A percentile compares a stretch with the other conserved stretches of the same genome.
Conservation (phyloP, 2,329 filamentous ascomycete genomes). For the Samsoniella hepiali region DNA sequence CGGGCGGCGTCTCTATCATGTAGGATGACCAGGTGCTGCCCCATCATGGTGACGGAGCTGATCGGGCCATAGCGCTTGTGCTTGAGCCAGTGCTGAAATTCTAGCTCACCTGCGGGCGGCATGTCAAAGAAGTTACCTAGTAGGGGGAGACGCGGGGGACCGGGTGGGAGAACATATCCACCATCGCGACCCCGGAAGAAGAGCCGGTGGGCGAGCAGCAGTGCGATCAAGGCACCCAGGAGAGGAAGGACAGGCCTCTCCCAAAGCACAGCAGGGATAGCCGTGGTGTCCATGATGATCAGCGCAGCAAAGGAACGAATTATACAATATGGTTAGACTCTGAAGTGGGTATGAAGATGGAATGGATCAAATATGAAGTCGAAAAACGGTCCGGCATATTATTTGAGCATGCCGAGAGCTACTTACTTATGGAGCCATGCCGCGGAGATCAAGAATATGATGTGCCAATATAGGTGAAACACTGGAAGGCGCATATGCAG, state of each 20-base stretch:
- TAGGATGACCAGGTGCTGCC: slow-evolving; percentile 38
- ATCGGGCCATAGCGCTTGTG: slow-evolving; percentile 31
- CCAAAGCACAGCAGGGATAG: neutral
- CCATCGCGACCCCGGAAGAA: neutral
- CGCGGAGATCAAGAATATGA: too few relatives aligned
- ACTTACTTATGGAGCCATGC: too few relatives aligned
- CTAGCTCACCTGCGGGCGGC: slow-evolving; percentile 31
- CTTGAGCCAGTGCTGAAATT: slow-evolving; percentile 34
- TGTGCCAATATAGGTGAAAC: too few relatives aligned
- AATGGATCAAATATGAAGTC: too few relatives aligned
- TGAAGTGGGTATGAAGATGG: too few relatives aligned
- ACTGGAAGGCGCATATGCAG: too few relatives aligned
- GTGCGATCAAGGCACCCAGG: neutral
- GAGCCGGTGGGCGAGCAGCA: neutral
- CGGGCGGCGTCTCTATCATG: slow-evolving; percentile 34
- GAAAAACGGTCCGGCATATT: too few relatives aligned
- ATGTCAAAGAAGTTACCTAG: slow-evolving; percentile 46
- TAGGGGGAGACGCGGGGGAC: slow-evolving; percentile 35
- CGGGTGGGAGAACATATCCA: slow-evolving; percentile 21
- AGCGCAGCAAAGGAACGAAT: too few relatives aligned
- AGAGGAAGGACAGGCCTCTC: neutral
- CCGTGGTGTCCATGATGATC: neutral
- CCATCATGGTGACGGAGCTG: slow-evolving; percentile 23
- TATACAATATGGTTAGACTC: too few relatives aligned
- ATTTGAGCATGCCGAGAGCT: too few relatives aligned